Percentiles rank a stretch among this genome's conserved stretches.
Conservation (phyloP, 345 rosid species). For the Ceriops decandra region DNA sequence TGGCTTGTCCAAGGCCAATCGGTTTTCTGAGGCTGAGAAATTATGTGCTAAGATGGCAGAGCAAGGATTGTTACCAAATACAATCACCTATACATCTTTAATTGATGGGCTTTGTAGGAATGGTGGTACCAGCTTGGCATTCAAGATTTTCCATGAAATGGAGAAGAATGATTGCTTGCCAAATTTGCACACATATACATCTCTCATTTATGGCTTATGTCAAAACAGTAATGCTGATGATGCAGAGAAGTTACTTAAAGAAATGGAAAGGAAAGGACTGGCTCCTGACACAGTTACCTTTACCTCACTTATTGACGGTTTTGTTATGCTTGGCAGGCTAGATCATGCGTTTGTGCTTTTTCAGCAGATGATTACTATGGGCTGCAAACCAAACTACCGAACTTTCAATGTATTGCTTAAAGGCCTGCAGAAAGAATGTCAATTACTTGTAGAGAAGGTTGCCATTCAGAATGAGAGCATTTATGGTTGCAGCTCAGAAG, state of each 20-base stretch:
- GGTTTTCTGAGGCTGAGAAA: constrained; percentile 38
- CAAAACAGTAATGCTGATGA: constrained; percentile 48
- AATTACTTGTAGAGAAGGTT: constrained; percentile 33
- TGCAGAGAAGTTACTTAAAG: constrained; percentile 51
- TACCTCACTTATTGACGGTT: constrained; percentile 56
- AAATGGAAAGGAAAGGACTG: constrained; percentile 46
- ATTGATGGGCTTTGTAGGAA: constrained; percentile 48
- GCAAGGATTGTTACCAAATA: constrained; percentile 45
- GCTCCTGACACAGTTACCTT: constrained; percentile 47
- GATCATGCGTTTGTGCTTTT: constrained; percentile 52
- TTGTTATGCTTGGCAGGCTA: constrained; percentile 46
- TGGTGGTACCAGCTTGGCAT: constrained; percentile 39
- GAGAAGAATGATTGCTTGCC: constrained; percentile 40
- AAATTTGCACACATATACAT: constrained; percentile 49
- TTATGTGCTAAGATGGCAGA: constrained; percentile 38
- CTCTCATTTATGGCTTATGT: constrained; percentile 56
- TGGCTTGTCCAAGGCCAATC: constrained; percentile 41
- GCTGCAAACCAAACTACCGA: constrained; percentile 53
- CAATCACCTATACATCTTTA: constrained; percentile 55
- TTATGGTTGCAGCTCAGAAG: constrained; percentile 29
- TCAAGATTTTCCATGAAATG: constrained; percentile 52
- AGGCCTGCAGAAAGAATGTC: constrained; percentile 47
- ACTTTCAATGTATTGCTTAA: constrained; percentile 52
- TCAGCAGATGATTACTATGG: constrained; percentile 38
- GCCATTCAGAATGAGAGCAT: constrained; percentile 37